Base-by-base conservation (phyloP, 2,329 filamentous ascomycete species). In the Zasmidium citrigriseum region DNA sequence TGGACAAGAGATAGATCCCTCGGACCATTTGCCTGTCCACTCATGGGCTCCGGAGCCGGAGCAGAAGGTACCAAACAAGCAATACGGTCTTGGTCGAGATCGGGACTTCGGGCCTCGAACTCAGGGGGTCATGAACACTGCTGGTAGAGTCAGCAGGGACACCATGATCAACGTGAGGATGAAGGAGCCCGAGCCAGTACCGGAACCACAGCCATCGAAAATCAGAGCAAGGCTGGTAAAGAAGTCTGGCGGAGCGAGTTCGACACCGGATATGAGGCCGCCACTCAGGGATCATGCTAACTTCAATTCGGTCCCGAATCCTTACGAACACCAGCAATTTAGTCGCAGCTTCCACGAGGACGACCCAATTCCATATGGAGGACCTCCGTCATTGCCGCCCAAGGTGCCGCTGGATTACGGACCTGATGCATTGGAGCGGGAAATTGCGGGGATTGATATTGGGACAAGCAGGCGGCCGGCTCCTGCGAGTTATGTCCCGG, bases 41-140 rank as follows among this genome's bases (percentile, higher is more conserved):
- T 85, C 85, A 1, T 92, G 89, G 89, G 89, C 89, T 1, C 89
- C 89, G 0, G 89, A 92, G 67, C 89, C 89, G 0, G 87, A 90
- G 65, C 81, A 82, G 21, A 88, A 87, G 58, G 70, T 67, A 3
- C 71, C 72, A 1, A 68, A 62, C 25, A 73, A 73, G 58, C 69
- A 68, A 7, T 74, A 74, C 49, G 72, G 71, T 3, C 63, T 69
- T 11, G 71, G 72, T 7, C 64, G 71, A 18, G 70, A 73, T 18
- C 64, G 70, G 2, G 70, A 71, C 18, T 72, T 70, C 52, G 70
- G 71, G 18, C 71, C 72, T 24, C 65, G 68, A 20, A 63, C 51
- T 4, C 51, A 61, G n/a, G 60, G 59, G 20, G n/a, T 57, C 24
- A 58, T 49, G 24, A 61, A 41, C 16, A 52, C 54, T 18, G 60